These are phyloP conservation scores for Microcera coccophila DNA, from an alignment of 2,329 filamentous ascomycete genomes.

Conservation along the genomic window DNA sequence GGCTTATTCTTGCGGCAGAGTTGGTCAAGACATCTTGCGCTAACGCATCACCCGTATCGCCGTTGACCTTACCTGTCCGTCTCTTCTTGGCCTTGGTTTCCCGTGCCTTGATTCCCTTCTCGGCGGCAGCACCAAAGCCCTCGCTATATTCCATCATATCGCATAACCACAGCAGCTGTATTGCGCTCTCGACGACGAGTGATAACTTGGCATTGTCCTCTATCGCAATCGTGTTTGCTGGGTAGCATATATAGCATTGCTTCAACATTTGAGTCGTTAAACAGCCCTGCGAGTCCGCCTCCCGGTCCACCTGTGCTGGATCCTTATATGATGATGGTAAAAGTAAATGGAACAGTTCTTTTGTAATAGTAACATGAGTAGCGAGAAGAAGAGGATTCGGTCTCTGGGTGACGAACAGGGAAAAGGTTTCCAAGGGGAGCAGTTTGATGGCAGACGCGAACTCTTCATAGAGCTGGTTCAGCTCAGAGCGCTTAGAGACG, in stretches of 20 bases:
- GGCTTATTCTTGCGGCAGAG: constrained; percentile 42
- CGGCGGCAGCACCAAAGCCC: constrained; percentile 38
- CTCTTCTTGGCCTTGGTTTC: constrained; percentile 44
- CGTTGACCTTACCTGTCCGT: constrained; percentile 32
- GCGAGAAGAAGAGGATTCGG: constrained; percentile 34
- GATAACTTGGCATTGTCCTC: constrained; percentile 72
- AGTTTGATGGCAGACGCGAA: constrained; percentile 54
- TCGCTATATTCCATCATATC: constrained; percentile 34
- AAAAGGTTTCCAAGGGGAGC: constrained; percentile 56
- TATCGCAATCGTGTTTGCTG: constrained; percentile 56
- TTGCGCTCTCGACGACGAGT: constrained; percentile 61
- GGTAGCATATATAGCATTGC: constrained; percentile 60
- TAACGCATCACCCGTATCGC: constrained; percentile 36
- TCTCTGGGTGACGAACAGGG: constrained; percentile 45
- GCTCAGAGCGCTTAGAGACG: constrained; percentile 39
- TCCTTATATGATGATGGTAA: constrained; percentile 39
- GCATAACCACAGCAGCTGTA: constrained; percentile 49
- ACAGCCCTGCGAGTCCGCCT: constrained; percentile 34
- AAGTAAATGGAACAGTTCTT: constrained; percentile 44
- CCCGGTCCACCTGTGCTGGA: constrained; percentile 38
- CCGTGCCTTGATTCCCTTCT: constrained; percentile 47
- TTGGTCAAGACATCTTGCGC: constrained; percentile 43
- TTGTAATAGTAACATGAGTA: constrained; percentile 43
- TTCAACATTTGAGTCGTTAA: constrained; percentile 47
- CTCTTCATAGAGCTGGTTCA: constrained; percentile 56